Conservation (phyloP, 139 green algal genomes). For the Nannochloris sp. region DNA sequence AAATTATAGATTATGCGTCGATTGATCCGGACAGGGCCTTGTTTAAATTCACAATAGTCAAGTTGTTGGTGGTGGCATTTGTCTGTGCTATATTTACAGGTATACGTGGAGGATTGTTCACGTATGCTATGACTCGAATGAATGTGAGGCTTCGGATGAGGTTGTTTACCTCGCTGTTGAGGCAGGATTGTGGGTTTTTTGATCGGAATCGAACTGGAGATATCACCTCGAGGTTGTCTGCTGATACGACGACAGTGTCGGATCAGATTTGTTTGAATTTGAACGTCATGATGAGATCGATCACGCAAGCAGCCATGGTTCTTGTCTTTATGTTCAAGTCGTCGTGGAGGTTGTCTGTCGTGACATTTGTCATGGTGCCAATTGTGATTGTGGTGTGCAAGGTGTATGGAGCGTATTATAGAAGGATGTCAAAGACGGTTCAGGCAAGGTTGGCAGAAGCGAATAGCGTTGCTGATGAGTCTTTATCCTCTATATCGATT, state of each 20-base stretch:
- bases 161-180: constrained; percentile 53
- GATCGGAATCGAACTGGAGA: constrained; percentile 58
- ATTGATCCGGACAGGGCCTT: constrained; percentile 46
- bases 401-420: constrained; percentile 70
- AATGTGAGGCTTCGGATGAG: constrained; percentile 28
- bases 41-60: constrained; percentile 44
- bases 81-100: constrained; percentile 62
- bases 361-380: constrained; percentile 76
- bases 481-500: constrained; percentile 54
- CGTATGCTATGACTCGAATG: constrained; percentile 27
- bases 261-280: constrained; percentile 70
- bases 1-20: constrained; percentile 69
- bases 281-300: constrained; percentile 61
- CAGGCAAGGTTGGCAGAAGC: constrained; percentile 65
- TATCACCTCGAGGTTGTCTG: constrained; percentile 44
- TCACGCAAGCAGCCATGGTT: constrained; percentile 50
- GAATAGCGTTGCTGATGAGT: constrained; percentile 70
- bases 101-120: constrained; percentile 64
- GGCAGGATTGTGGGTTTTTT: constrained; percentile 74
- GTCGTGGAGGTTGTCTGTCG: constrained; percentile 64
- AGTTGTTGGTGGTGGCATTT: constrained; percentile 47
- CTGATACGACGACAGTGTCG: constrained; percentile 67
- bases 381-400: constrained; percentile 58
- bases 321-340: constrained; percentile 77
- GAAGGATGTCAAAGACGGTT: constrained; percentile 55